Base-by-base conservation (phyloP, 2,329 filamentous ascomycete species). In the Amphichorda felina region DNA sequence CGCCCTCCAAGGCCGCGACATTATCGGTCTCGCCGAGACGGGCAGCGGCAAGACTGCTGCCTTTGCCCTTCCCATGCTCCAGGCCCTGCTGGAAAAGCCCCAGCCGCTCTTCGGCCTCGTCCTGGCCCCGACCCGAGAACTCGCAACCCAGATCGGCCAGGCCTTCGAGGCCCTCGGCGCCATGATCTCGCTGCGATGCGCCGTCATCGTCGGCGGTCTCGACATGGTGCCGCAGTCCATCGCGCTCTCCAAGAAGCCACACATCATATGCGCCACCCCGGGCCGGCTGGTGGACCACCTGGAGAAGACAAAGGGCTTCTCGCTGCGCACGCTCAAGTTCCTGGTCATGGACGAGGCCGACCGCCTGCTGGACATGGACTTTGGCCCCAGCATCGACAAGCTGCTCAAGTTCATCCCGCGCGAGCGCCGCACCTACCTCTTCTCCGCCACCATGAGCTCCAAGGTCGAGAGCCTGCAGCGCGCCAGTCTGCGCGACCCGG, bases 221-320 rank as follows among this genome's bases (percentile, higher is more conserved):
- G 89, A 96, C 45, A 95, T 95, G 85, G 83, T 95, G 1, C 74
- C 84, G 0, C 91, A 98, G 55, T 62, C 82, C 1, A 93, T 98
- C 43, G 82, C 88, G 0, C 72, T 98, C 1, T 86, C 83, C n/a
- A 95, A 94, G 69, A 89, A 89, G 48, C 91, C 91, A 7, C 91
- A 98, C 50, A 79, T 98, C 17, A 68, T 96, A 16, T 88, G 96
- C 27, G 89, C 89, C 1, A 95, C 89, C 0, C 89, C 89, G 0
- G 89, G 88, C 35, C 76, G 89, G 38, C 64, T 95, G 16, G 67
- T 95, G 4, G 91, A 96, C 50, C 91, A 98, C 48, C 64, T 96
- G 8, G 87, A 96, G 55, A 94, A 94, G 60, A 98, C 91, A 2
- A 95, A 94, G 57, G 89, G 91, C 9, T 96, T 98, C 60, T 88